Evolutionary conservation across 2,329 filamentous ascomycete species (phyloP), one percentile per base, ranked within the genome.

Genomic region (Diplodia scrobiculata): DNA sequence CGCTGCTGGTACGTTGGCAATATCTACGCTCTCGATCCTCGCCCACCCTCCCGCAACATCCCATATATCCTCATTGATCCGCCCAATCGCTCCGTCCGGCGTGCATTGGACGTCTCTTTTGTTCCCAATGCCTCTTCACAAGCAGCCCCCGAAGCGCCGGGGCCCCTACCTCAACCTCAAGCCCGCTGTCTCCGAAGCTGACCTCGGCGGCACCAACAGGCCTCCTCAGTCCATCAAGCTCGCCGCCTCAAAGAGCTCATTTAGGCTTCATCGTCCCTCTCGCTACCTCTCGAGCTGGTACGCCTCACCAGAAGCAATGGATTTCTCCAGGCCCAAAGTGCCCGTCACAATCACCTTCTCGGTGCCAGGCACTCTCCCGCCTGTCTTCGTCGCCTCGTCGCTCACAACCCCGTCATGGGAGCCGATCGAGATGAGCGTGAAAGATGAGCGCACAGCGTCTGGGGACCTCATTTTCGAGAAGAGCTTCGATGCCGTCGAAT

Each of bases 351-450:
- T 93, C 72, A 85, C 82, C 66, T 91, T 87, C 78, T 80, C 81
- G 64, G 85, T 84, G 68, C 77, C 83, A 1, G 87, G 85, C 64
- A 82, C 86, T 0, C 78, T 83, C 66, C 87, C 89, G 63, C 90
- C 90, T 3, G 82, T 93, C 63, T 92, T 84, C 72, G 79, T 93
- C 6, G 88, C 88, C 11, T 90, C 89, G 17, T 86, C 86, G 25
- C 89, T 92, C 72, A 87, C 87, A 21, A 77, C 85, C 32, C 87
- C 88, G 19, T 79, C 83, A 80, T 93, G 90, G 90, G 75, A 85
- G 48, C 83, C 84, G 1, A 79, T 85, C 54, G 87, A 91, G 77
- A 91, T 92, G 89, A 75, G 84, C 10, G 63, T 70, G 3, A 81
- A 77, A 66, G 70, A 74, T 5, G 79, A 79, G 3, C 78, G 79